Base-by-base conservation (phyloP, 352 stramenopile species). In the Pythium oligandrum region DNA sequence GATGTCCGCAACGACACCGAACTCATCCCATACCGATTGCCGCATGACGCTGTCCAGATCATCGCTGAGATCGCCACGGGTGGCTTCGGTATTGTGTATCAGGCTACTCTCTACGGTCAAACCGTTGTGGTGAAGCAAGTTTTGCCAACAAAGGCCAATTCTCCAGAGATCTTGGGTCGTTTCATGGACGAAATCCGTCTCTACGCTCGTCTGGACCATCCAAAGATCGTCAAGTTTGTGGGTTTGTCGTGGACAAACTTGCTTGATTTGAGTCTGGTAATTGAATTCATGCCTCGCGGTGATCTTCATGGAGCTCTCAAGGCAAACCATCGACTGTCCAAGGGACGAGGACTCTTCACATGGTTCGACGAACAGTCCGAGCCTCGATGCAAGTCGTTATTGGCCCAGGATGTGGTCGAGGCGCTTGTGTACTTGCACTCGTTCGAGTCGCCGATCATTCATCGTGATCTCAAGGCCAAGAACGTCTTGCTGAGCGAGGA, bases 121-220 rank as follows among this genome's bases (percentile, higher is more conserved):
- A 45, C 26, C 8, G 73, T 85, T 31, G 70, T 76, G 40, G 52
- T 85, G 44, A 85, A 85, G 62, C 74, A 78, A 43, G 61, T 85
- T 30, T 48, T 68, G 12, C 66, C 71, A 0, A 71, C 75, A 17
- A 81, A 80, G 44, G 64, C 66, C 8, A 76, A 78, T 51, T 50
- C 67, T n/a, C 66, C 53, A 12, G 48, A 61, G 2, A 61, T 52
- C 31, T 70, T 82, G n/a, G 42, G 69, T 26, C 60, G 67, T 42
- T 85, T 85, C 48, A 78, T 73, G 49, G 48, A 54, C 6, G 74
- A 84, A 53, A 84, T 84, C 35, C 74, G 74, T 2, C 57, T 85
- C 11, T 85, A 72, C 38, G 64, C 51, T 5, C 66, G 48, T 30
- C 61, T 83, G 11, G 71, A 73, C 26, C 72, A 83, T 44, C 55